These are phyloP conservation scores for Taphrina pruni DNA, from an alignment of 1,139 yeast genomes.

Conservation along the genomic window DNA sequence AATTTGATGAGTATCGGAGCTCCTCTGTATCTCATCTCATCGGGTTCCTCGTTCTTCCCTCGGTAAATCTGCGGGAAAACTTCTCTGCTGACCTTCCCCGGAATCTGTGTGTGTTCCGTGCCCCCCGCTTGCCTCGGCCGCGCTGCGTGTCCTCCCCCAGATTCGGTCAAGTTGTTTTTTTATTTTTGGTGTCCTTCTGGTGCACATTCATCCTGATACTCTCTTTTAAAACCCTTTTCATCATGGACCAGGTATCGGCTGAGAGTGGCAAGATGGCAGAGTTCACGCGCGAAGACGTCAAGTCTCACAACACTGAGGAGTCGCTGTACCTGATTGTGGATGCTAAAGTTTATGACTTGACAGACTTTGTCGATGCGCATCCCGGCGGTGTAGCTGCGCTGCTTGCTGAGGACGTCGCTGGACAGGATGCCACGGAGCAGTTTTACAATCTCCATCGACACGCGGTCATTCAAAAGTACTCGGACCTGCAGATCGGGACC, in stretches of 20 bases:
- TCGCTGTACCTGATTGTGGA: constrained; percentile 39
- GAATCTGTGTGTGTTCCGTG: too few species aligned
- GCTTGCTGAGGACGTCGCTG: constrained; percentile 72
- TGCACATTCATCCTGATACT: too few species aligned
- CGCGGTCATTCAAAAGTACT: constrained; percentile 30
- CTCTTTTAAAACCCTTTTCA: background rate
- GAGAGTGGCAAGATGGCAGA: constrained; percentile 6
- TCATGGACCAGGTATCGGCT: background rate
- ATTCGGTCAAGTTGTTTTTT: too few species aligned
- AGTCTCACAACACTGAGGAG: constrained; percentile 38
- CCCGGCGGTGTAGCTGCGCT: constrained; percentile 99
- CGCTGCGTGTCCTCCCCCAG: too few species aligned
- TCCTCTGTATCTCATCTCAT: too few species aligned
- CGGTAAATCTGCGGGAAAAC: too few species aligned
- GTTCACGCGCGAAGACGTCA: constrained; percentile 36
- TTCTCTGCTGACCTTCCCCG: too few species aligned
- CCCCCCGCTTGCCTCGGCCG: too few species aligned
- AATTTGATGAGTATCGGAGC: too few species aligned
- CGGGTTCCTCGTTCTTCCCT: too few species aligned
- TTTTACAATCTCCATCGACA: constrained; percentile 37
- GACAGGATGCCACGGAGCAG: constrained; percentile 51
- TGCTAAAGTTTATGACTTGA: constrained; percentile 73
- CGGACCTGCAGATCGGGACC: constrained; percentile 33
- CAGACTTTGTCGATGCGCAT: constrained; percentile 89
- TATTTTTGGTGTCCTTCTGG: background rate